phyloP scores from a whole-genome alignment of 2,329 filamentous ascomycete genomes.

The Gaeumannomyces tritici region DNA sequence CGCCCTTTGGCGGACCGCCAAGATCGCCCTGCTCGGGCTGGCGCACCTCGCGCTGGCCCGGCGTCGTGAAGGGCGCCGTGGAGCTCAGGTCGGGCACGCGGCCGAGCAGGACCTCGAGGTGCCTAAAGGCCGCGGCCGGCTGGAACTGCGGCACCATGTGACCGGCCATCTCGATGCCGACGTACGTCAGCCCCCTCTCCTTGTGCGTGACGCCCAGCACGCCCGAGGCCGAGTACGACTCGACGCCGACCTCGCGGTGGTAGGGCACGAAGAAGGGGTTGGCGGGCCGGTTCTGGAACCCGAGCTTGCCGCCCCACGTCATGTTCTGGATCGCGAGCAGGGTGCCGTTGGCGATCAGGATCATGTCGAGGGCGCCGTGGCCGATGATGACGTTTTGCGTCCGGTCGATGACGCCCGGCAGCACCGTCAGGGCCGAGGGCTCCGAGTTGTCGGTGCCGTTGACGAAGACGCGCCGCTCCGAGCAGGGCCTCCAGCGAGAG shows the following conservation, averaged over 20 bases:
- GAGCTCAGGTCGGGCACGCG: slow-evolving; percentile 47
- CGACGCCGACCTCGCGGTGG: slow-evolving; percentile 29
- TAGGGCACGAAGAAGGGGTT: slow-evolving; percentile 63
- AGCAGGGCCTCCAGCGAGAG: slow-evolving; percentile 29
- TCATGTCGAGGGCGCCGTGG: slow-evolving; percentile 60
- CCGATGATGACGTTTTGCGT: slow-evolving; percentile 65
- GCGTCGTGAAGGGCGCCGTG: slow-evolving; percentile 25
- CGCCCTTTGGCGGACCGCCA: background rate
- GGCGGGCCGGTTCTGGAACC: slow-evolving; percentile 28
- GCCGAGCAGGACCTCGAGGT: slow-evolving; percentile 66
- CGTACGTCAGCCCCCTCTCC: slow-evolving; percentile 63
- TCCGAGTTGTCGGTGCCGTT: slow-evolving; percentile 29
- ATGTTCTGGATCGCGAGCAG: slow-evolving; percentile 69
- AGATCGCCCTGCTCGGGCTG: slow-evolving; percentile 1
- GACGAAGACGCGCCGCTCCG: slow-evolving; percentile 23
- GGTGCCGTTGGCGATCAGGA: slow-evolving; percentile 58
- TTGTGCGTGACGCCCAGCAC: slow-evolving; percentile 57
- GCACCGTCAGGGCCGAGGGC: slow-evolving; percentile 21
- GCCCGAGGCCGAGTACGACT: slow-evolving; percentile 45
- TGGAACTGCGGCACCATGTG: slow-evolving; percentile 62
- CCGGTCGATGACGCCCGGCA: slow-evolving; percentile 63
- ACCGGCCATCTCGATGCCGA: slow-evolving; percentile 51
- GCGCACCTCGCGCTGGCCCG: background rate
- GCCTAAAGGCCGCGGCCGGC: slow-evolving; percentile 58
- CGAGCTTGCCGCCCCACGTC: slow-evolving; percentile 51